Evolutionary conservation across 2,329 filamentous ascomycete genomes (phyloP).

Genomic region (Apiospora rasikravindrae): DNA sequence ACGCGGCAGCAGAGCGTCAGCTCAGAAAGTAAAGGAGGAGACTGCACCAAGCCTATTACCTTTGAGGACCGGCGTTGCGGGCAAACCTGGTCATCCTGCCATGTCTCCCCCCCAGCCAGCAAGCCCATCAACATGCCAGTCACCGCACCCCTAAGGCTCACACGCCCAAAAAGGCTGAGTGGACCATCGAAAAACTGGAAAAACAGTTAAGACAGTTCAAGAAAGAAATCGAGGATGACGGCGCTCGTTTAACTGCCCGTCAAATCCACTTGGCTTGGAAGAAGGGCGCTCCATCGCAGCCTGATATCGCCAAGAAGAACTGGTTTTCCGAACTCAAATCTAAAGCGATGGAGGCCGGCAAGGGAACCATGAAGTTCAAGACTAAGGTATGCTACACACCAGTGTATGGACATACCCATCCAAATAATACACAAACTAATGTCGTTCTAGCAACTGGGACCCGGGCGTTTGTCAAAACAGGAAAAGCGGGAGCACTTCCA

Average conservation of each 20-base stretch:
- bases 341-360: conserved; percentile 37
- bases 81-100: conserved; percentile 26
- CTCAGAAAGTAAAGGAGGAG: conserved; percentile 31
- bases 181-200: conserved; percentile 51
- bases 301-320: conserved; percentile 49
- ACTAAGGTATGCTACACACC: conserved; percentile 48
- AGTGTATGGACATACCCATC: too few species aligned
- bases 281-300: conserved; percentile 43
- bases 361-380: conserved; percentile 54
- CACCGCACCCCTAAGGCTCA: conserved; percentile 39
- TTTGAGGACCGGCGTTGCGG: conserved; percentile 25
- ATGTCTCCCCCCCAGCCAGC: conserved; percentile 27
- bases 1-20: conserved; percentile 24
- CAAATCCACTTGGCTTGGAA: conserved; percentile 52
- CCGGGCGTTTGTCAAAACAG: conserved; percentile 45
- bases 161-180: conserved; percentile 44
- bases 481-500: conserved; percentile 50
- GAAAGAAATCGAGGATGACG: conserved; percentile 50
- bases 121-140: conserved; percentile 19
- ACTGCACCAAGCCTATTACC: conserved; percentile 26
- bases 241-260: conserved; percentile 49
- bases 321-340: conserved; percentile 53
- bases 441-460: conserved; percentile 46
- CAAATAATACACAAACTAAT: conserved; percentile 21
- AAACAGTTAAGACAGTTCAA: conserved; percentile 45